Base-by-base conservation (phyloP, 495 filamentous ascomycete species). In the Podospora comata region DNA sequence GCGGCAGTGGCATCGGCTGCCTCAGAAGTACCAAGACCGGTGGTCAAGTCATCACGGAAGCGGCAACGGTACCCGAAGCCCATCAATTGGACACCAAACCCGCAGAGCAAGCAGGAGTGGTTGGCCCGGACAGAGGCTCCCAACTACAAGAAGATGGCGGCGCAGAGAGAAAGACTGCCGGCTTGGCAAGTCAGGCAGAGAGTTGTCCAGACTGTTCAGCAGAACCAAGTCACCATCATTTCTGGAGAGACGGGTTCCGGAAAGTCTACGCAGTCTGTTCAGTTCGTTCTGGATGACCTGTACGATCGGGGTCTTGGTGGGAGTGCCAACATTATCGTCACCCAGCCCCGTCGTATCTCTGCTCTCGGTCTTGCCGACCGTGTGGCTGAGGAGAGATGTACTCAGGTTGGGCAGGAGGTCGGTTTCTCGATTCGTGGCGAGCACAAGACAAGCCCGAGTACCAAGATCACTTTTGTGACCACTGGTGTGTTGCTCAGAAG, bases 361-460 rank as follows among this genome's bases (percentile, higher is more conserved):
- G 96, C 96, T 4, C 83, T 99, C 3, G 93, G 95, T 30, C 85
- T 99, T 66, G 95, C 95, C 5, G 95, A 99, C 79, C 87, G 95
- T 73, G 96, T 98, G 1, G 92, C 91, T 65, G 93, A 97, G 63
- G 95, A 99, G 77, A 88, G 95, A 57, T 96, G 92, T 76, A 84
- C 88, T 1, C 77, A 74, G 39, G 88, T 98, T 13, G 95, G 95
- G 0, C 88, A 92, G 65, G 95, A 99, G 76, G 87, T 99, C 48
- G 95, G 95, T 9, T 99, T 97, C 75, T 84, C 90, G n/a, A 98
- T 99, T 70, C 87, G 96, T 53, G 95, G 95, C 54, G 95, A 98
- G 74, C 92, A 90, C 55, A 93, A 91, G 75, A 80, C 83, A 1
- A 77, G 79, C 39, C 70, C 58, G 1, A 79, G 82, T 39, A 99